Conservation (phyloP, 2,329 filamentous ascomycete species). For the Colletotrichum lentis region DNA sequence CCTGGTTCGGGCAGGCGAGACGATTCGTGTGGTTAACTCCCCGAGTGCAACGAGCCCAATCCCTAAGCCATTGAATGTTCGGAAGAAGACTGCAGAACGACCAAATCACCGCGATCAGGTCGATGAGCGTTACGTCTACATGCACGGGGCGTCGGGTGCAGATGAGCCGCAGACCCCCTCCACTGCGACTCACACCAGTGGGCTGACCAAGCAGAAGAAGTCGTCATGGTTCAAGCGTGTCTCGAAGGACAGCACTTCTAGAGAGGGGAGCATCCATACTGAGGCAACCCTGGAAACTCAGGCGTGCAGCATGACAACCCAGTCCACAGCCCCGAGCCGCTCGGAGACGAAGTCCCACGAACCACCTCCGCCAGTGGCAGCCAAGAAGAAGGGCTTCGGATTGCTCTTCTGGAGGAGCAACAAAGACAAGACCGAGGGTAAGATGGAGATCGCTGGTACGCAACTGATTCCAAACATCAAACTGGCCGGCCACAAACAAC, state of each 20-base stretch:
- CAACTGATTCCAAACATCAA: neutral
- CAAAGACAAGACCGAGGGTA: constrained; percentile 52
- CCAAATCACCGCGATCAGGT: neutral
- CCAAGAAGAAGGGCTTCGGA: constrained; percentile 59
- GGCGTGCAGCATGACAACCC: constrained; percentile 34
- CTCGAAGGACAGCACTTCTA: constrained; percentile 50
- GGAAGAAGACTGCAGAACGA: constrained; percentile 48
- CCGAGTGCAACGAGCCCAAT: constrained; percentile 50
- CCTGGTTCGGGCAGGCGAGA: constrained; percentile 57
- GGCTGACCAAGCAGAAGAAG: constrained; percentile 54
- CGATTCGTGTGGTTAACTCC: constrained; percentile 64
- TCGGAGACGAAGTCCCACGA: constrained; percentile 18
- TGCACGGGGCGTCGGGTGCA: constrained; percentile 37
- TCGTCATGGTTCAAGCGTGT: constrained; percentile 61
- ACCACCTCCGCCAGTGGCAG: constrained; percentile 24
- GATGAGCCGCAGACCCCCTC: constrained; percentile 40
- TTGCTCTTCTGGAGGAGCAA: constrained; percentile 65
- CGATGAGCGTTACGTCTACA: constrained; percentile 43
- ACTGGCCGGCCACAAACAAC: constrained; percentile 3
- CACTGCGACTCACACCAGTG: constrained; percentile 36
- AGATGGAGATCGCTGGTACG: constrained; percentile 58
- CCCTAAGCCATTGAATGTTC: constrained; percentile 53
- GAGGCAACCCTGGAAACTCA: constrained; percentile 32
- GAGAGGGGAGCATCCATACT: constrained; percentile 36
- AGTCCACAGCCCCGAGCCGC: constrained; percentile 35